Evolutionary conservation across 2,329 filamentous ascomycete species (phyloP).

Genomic region (Diaporthe ampelina): DNA sequence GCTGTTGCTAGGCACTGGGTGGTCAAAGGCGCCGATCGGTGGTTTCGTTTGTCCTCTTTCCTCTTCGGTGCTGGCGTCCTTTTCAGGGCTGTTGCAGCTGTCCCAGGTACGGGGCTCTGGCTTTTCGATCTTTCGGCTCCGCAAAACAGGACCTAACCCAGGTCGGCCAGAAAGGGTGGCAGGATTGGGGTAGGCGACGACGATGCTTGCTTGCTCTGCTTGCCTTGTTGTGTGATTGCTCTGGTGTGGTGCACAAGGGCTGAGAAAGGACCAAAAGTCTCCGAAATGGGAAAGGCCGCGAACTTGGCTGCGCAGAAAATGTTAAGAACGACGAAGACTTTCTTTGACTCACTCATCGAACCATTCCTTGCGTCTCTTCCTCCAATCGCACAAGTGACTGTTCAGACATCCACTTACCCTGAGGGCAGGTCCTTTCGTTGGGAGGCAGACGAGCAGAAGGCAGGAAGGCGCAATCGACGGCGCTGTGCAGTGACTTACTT

Average conservation of each 20-base stretch:
- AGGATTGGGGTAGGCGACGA: conserved; percentile 7
- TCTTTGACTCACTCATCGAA: neutral
- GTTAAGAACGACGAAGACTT: neutral
- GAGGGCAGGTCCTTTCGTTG: neutral
- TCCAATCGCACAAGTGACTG: neutral
- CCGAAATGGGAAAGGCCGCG: conserved; percentile 22
- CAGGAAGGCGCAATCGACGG: neutral
- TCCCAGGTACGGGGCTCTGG: conserved; percentile 6
- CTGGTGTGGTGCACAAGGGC: neutral
- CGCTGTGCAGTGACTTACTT: conserved; percentile 7
- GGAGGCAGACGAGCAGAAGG: conserved; percentile 5
- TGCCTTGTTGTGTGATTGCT: conserved; percentile 15
- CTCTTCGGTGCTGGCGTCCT: conserved; percentile 37
- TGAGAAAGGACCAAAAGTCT: neutral
- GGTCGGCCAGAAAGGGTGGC: neutral
- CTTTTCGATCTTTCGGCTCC: conserved; percentile 6
- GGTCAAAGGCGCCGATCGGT: conserved; percentile 21
- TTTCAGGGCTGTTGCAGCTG: conserved; percentile 12
- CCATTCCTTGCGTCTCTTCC: neutral
- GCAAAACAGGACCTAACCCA: conserved; percentile 21
- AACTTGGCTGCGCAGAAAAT: neutral
- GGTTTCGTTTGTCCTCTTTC: conserved; percentile 38
- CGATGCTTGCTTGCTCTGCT: conserved; percentile 8
- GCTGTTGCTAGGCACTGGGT: conserved; percentile 1
- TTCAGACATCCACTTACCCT: neutral